Percentiles rank a stretch among this genome's conserved stretches.
phyloP scores from a whole-genome alignment of 139 green algal species.

The Ettlia oleoabundans region DNA sequence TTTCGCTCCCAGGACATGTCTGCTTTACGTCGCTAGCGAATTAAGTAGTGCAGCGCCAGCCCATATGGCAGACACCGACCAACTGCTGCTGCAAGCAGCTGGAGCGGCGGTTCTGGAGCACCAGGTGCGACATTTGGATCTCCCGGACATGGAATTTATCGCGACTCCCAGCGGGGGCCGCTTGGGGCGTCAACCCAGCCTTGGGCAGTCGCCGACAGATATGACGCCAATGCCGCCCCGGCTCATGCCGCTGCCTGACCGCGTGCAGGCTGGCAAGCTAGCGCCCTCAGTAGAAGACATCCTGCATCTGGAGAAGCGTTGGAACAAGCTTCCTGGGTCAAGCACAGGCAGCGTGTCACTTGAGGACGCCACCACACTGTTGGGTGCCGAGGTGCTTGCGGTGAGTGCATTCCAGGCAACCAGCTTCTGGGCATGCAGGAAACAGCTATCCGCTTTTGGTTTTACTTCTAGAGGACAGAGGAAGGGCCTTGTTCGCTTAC shows the following conservation, averaged over 20 bases:
- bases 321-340: slow-evolving; percentile 14
- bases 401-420: slow-evolving; percentile 2
- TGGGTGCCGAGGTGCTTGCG: slow-evolving; percentile 21
- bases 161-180: no score
- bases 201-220: neutral
- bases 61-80: neutral
- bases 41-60: no score
- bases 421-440: neutral
- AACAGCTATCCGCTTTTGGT: no score
- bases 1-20: no score
- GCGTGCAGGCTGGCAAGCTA: neutral
- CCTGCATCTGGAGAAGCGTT: slow-evolving; percentile 30
- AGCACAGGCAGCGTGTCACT: neutral
- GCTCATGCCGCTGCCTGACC: neutral
- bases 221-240: neutral
- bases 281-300: slow-evolving; percentile 9
- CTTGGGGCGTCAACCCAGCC: no score
- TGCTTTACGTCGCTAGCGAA: no score
- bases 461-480: no score
- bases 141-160: no score
- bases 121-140: slow-evolving; percentile 6
- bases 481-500: no score
- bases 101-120: slow-evolving; percentile 3
- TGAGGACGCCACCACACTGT: slow-evolving; percentile 1
- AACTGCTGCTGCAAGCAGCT: slow-evolving; percentile 6